Evolutionary conservation across 2,329 filamentous ascomycete genomes (phyloP).

Genomic region (Stagonosporopsis tanaceti): DNA sequence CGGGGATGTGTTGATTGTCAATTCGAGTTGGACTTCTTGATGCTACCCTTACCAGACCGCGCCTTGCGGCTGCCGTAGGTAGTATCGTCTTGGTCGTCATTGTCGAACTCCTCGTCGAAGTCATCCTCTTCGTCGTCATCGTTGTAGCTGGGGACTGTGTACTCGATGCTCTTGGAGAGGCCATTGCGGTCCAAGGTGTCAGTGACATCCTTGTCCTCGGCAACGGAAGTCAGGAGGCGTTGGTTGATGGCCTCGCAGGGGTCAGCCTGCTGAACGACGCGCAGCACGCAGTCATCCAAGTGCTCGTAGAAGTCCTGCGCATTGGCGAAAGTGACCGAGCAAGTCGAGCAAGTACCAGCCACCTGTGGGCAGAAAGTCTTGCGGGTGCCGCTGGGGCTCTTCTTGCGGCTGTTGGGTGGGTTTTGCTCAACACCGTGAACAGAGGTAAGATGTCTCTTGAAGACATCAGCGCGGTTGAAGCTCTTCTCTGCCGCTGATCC

Average conservation of each 20-base stretch:
- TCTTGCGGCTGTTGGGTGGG: slow-evolving; percentile 89
- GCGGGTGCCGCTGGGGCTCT: slow-evolving; percentile 61
- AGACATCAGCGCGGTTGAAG: slow-evolving; percentile 94
- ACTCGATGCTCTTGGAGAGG: slow-evolving; percentile 55
- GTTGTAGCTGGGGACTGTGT: slow-evolving; percentile 55
- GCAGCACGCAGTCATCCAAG: slow-evolving; percentile 75
- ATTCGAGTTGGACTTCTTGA: slow-evolving; percentile 62
- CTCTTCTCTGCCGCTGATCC: slow-evolving; percentile 91
- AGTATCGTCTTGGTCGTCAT: slow-evolving; percentile 61
- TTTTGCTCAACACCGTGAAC: slow-evolving; percentile 94
- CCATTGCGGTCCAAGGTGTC: slow-evolving; percentile 52
- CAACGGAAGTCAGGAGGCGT: slow-evolving; percentile 50
- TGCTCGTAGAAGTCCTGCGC: slow-evolving; percentile 98
- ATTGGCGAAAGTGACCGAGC: slow-evolving; percentile 80
- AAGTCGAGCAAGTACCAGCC: slow-evolving; percentile 90
- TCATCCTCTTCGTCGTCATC: slow-evolving; percentile 68
- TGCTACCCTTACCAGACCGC: slow-evolving; percentile 57
- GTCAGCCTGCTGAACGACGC: slow-evolving; percentile 62
- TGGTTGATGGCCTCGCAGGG: slow-evolving; percentile 55
- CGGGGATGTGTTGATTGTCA: slow-evolving; percentile 61
- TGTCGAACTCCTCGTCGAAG: slow-evolving; percentile 64
- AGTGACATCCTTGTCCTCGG: slow-evolving; percentile 51
- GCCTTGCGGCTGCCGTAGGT: slow-evolving; percentile 59
- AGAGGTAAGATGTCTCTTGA: slow-evolving; percentile 90
- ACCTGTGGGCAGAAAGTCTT: slow-evolving; percentile 73